Conservation (phyloP, 73 alveolate genomes). For the Durusdinium trenchii region DNA sequence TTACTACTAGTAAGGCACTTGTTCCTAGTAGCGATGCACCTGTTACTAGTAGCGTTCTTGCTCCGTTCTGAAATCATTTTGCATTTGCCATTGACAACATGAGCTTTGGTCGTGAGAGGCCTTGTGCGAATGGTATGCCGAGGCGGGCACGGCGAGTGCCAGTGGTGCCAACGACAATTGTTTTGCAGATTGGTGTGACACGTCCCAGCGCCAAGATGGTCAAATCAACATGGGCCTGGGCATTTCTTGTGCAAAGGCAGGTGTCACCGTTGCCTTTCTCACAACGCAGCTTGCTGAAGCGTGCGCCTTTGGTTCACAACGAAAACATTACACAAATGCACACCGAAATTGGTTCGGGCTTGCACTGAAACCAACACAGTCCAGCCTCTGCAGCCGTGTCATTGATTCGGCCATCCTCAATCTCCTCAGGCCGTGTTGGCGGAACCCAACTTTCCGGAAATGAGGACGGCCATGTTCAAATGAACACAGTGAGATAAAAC, state of each 20-base stretch:
- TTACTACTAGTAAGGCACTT: no score
- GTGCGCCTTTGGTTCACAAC: no score
- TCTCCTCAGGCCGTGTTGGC: conserved; percentile 29
- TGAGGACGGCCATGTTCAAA: conserved; percentile 17
- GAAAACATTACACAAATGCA: background rate
- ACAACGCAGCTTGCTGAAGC: conserved; percentile 95
- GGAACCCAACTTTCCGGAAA: conserved; percentile 54
- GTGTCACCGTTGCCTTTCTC: conserved; percentile 63
- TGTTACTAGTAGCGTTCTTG: no score
- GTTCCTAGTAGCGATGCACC: no score
- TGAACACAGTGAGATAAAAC: no score
- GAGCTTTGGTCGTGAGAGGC: conserved; percentile 20
- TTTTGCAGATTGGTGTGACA: background rate
- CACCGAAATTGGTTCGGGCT: background rate
- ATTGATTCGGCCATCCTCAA: background rate
- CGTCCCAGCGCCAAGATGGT: background rate
- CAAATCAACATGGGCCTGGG: background rate
- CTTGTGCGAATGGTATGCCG: conserved; percentile 75
- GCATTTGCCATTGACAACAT: no score
- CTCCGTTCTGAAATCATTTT: no score
- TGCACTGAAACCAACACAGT: background rate
- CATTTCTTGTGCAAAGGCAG: background rate
- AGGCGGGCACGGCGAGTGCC: background rate
- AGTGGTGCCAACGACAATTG: background rate
- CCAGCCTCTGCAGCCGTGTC: background rate